Evolutionary conservation across 1,284 basidiomycete species (phyloP), one percentile per base, ranked within the genome.

Genomic region (Gomphus bonarii): DNA sequence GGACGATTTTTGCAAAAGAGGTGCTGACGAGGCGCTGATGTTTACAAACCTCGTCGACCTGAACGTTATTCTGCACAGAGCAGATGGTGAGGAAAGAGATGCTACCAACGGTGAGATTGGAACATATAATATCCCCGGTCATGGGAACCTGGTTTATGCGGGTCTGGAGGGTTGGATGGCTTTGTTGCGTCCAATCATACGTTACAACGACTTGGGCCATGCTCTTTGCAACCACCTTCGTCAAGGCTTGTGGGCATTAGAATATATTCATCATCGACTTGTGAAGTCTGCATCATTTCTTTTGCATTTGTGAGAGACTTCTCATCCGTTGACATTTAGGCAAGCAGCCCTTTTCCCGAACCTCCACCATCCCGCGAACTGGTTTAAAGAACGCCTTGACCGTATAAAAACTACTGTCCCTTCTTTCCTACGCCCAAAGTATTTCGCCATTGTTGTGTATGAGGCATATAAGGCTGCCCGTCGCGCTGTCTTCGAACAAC

Each of bases 151-250:
- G 65, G 82, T 81, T 11, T 97, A 95, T 70, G 97, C 92, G 65
- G 94, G 94, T 30, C 70, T 97, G 52, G 91, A 97, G 68, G 95
- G 94, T 1, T 97, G 93, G 91, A 97, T 97, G 91, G 82, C 87
- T 61, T 84, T 85, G 0, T 73, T 97, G 54, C 77, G 81, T 43
- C 80, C 84, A 60, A 82, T 97, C 66, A 93, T 94, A 80, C 75
- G 77, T 60, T 80, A 82, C 65, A 97, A 97, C 68, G 93, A 97
- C 67, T 78, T 97, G 7, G 94, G 95, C 0, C 92, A 97, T 68
- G 80, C 92, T 0, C 75, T 97, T 4, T 95, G 91, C 65, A 84
- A 75, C 9, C 91, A 97, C 68, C 70, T 97, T 57, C 79, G 95
- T 59, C 77, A 87, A 50, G 94, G 95, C 6, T 77, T 77, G 11